Evolutionary conservation across 805 yeast genomes (phyloP), one percentile per base, ranked within the genome.

Genomic region (Wickerhamiella dianesei): DNA sequence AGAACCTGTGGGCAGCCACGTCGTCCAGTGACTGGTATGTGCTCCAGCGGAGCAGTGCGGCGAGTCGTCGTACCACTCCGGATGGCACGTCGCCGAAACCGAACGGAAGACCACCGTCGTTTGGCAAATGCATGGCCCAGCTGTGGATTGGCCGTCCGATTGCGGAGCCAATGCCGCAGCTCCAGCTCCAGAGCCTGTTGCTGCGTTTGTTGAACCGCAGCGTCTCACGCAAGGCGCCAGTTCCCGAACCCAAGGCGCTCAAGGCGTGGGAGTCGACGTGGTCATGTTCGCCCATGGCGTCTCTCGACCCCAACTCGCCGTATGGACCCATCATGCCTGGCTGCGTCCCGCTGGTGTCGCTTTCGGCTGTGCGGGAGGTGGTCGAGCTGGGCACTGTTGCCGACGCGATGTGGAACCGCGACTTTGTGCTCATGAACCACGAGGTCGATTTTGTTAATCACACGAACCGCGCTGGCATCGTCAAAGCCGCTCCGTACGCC

Each of bases 1-100:
- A 78, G 49, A 63, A 65, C 17, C 54, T 72, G 32, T 72, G 77
- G 76, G 63, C 65, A 3, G 67, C 63, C 16, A 50, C 46, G 47
- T 59, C 55, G 9, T 53, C 62, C 17, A 55, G 49, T 4, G 61
- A 57, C 21, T 67, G 68, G 67, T 14, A 19, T 39, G 21, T 18
- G 8, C 25, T 39, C 16, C 25, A 21, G 25, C 25, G 20, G 8
- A 19, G n/a, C 41, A 9, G 8, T 17, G 25, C n/a, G n/a, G 8
- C 39, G 5, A 16, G 19, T 8, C 17, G 17, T 8, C 19, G 39
- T 8, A 5, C 8, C 8, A n/a, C 39, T 8, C 19, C 39, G 14
- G 41, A 39, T 14, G 41, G 47, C 50, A 39, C 39, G 46, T 50
- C 18, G 47, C 46, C n/a, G 46, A 49, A 42, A 37, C 50, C 14